These are phyloP conservation scores for Eimeria praecox DNA, from an alignment of 169 alveolate genomes.

Conservation along the genomic window DNA sequence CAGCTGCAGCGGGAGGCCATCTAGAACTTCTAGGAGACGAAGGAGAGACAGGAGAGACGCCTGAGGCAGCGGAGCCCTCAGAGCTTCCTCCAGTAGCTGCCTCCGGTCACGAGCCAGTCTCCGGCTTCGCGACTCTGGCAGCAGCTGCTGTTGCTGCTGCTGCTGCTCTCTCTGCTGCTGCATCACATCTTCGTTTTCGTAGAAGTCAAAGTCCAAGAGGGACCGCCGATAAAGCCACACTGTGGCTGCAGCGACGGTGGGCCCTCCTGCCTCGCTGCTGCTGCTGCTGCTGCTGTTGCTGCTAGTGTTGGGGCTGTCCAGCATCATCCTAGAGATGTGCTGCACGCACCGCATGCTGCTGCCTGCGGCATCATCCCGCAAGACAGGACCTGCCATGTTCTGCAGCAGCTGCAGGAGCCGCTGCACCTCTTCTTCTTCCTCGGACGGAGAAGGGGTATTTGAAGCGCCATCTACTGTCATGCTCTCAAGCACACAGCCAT, in stretches of 20 bases:
- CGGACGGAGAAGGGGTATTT: constrained; percentile 25
- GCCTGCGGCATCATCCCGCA: constrained; percentile 75
- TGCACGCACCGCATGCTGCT: constrained; percentile 78
- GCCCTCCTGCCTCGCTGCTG: constrained; percentile 40
- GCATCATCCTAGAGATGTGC: constrained; percentile 54
- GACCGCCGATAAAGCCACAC: constrained; percentile 77
- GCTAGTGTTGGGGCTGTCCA: constrained; percentile 26
- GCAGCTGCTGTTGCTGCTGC: constrained; percentile 79
- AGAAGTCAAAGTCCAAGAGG: constrained; percentile 76
- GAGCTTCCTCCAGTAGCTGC: constrained; percentile 49
- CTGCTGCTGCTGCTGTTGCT: constrained; percentile 31
- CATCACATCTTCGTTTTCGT: constrained; percentile 61
- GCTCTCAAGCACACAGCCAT: constrained; percentile 46
- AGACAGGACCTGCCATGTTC: constrained; percentile 39
- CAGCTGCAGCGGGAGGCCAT: constrained; percentile 82
- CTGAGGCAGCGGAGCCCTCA: constrained; percentile 73
- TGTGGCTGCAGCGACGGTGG: constrained; percentile 66
- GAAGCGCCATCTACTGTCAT: constrained; percentile 7
- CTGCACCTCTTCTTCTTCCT: constrained; percentile 68
- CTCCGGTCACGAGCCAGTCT: constrained; percentile 10
- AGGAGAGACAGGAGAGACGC: constrained; percentile 75
- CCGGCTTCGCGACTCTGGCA: constrained; percentile 33
- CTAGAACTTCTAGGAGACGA: constrained; percentile 79
- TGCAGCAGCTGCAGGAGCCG: constrained; percentile 76
- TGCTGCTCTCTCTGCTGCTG: constrained; percentile 70